A percentile compares a stretch with the other conserved stretches of the same genome.
These are phyloP conservation scores for Ascochyta pisi DNA, from an alignment of 2,329 filamentous ascomycete species.

Conservation along the genomic window DNA sequence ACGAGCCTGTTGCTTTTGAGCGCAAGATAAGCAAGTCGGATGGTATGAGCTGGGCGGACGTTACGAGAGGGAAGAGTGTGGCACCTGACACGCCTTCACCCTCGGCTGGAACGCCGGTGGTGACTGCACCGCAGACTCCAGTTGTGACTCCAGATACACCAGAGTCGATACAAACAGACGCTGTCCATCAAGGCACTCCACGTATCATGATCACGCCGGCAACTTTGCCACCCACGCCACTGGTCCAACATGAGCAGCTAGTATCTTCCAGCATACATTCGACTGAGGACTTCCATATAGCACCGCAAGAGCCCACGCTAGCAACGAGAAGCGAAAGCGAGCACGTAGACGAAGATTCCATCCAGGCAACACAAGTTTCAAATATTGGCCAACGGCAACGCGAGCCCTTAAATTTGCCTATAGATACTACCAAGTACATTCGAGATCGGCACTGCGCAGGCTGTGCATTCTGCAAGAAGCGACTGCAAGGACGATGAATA, in stretches of 20 bases:
- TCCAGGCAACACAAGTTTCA: neutral
- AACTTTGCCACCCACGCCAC: neutral
- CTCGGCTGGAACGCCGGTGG: neutral
- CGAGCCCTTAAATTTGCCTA: neutral
- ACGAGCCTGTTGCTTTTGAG: neutral
- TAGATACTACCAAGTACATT: conserved; percentile 14
- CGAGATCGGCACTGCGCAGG: conserved; percentile 12
- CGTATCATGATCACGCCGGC: neutral
- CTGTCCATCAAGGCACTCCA: neutral
- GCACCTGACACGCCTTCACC: neutral
- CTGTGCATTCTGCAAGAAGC: conserved; percentile 22
- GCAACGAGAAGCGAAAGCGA: neutral
- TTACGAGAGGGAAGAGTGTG: neutral
- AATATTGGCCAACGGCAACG: neutral
- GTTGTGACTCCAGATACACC: neutral
- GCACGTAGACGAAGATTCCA: neutral
- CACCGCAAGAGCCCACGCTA: neutral
- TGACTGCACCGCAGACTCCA: neutral
- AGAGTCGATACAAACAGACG: neutral
- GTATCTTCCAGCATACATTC: neutral
- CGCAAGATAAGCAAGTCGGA: neutral
- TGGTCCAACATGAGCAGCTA: neutral
- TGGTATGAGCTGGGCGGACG: conserved; percentile 2
- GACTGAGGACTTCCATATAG: neutral
- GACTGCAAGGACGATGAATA: neutral